Evolutionary conservation across 2,329 filamentous ascomycete species (phyloP), one percentile per base, ranked within the genome.

Genomic region (Endothia cerciana): DNA sequence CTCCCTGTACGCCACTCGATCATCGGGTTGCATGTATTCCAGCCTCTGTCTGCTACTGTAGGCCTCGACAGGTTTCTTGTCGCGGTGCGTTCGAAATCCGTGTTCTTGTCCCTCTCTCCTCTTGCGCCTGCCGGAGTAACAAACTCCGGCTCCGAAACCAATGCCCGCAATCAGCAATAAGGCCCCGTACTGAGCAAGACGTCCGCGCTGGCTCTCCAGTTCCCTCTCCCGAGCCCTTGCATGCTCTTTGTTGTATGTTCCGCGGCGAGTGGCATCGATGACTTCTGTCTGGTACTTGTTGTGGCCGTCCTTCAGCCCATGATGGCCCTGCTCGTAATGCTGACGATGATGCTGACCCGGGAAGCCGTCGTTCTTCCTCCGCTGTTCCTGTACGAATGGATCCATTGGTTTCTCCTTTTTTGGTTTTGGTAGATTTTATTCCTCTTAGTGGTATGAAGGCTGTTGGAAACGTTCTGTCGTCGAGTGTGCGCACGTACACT

Each of bases 71-170:
- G 22, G n/a, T 49, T 13, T 25, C 8, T 25, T 13, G 3, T 25
- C 22, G 45, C 8, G n/a, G 25, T 49, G 45, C 1, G 25, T 2
- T 5, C n/a, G 45, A 49, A 22, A 8, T 22, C 25, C 45, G 25
- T 25, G 22, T 25, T 22, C 45, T 22, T 4, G n/a, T 4, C n/a
- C 10, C n/a, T 25, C 45, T 49, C 10, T 25, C 10, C 36, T 58
- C 36, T 58, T 58, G 17, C 36, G 55, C 8, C 6, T 15, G 36
- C 36, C 36, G 3, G 55, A 36, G 40, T 38, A 38, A 10, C 30
- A 22, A 8, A 58, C 11, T 40, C 55, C 55, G n/a, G 55, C 55
- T 25, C 30, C 55, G 55, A 58, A 58, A 33, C 55, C 55, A 19
- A 58, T 33, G 11, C 55, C 36, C 7, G 55, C 55, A 19, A 38